Evolutionary conservation across 2,329 filamentous ascomycete genomes (phyloP), one percentile per base, ranked within the genome.

Genomic region (Thyridium curvatum): DNA sequence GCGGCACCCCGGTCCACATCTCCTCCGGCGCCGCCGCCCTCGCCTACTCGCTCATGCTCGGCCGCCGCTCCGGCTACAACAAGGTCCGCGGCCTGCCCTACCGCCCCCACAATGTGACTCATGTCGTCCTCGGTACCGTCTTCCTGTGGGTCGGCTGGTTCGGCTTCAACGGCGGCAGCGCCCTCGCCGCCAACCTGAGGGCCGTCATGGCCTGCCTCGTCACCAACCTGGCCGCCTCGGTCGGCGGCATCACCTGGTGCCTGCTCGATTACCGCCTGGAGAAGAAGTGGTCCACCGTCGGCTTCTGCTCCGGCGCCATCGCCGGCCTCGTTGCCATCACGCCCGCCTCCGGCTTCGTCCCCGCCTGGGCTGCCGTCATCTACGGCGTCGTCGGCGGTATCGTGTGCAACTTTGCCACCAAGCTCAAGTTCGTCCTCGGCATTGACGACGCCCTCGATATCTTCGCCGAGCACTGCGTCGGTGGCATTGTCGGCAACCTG

Each of bases 111-210:
- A 87, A 85, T 54, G 80, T 85, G 33, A 85, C 82, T 41, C 71
- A 85, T 50, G 79, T 87, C 47, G 79, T 86, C 35, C 69, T 88
- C 34, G 84, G 84, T 16, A 86, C 84, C 4, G 74, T 82, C 18
- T 75, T 84, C 61, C 73, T 95, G 36, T 96, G 90, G 90, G 86
- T 95, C 34, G 89, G 90, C 42, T 96, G 89, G 90, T 93, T 95
- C 58, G 90, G 90, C 35, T 96, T 96, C 77, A 96, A 95, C 62
- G 89, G 86, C 39, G 90, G 90, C 45, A 77, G 84, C 4, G 90
- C 88, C 3, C 72, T 94, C 32, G 74, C 77, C 42, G 85, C 87
- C 47, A 94, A 93, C 66, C 68, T 94, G 51, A 86, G 90, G 43
- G 86, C 90, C 39, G 72, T 94, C 59, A 91, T 95, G 84, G 89